Percentiles rank a stretch among this genome's conserved stretches.
phyloP scores from a whole-genome alignment of 1,139 yeast species.

The Candida sp. region DNA sequence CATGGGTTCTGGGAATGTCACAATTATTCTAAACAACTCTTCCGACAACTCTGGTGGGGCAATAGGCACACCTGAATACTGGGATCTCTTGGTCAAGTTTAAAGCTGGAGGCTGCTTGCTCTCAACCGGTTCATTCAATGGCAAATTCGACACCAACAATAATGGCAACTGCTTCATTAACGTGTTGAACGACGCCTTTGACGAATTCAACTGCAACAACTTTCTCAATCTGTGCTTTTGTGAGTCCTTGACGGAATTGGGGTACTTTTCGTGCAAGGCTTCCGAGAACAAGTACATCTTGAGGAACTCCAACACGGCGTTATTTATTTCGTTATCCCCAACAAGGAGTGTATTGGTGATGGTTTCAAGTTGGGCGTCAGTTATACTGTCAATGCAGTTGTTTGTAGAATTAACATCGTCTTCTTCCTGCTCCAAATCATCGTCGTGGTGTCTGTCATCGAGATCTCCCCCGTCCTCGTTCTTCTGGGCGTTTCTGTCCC shows the following conservation, averaged over 20 bases:
- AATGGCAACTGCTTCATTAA: constrained; percentile 64
- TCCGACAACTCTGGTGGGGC: constrained; percentile 60
- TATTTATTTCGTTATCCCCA: constrained; percentile 39
- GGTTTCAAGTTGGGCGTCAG: constrained; percentile 34
- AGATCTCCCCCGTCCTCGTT: constrained; percentile 21
- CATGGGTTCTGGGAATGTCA: constrained; percentile 79
- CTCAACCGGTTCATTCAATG: constrained; percentile 26
- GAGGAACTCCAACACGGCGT: constrained; percentile 40
- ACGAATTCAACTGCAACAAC: constrained; percentile 32
- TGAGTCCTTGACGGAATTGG: constrained; percentile 34
- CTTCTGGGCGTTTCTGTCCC: constrained; percentile 21
- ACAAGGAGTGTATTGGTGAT: constrained; percentile 35
- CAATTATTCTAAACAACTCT: constrained; percentile 62
- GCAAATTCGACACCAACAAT: constrained; percentile 49
- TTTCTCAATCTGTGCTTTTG: constrained; percentile 36
- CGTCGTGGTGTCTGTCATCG: constrained; percentile 43
- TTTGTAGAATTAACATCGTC: constrained; percentile 28
- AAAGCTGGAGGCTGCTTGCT: constrained; percentile 25
- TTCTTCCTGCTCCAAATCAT: constrained; percentile 11
- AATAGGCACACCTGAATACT: constrained; percentile 53
- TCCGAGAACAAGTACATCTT: constrained; percentile 43
- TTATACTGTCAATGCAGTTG: constrained; percentile 48
- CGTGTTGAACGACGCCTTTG: constrained; percentile 46
- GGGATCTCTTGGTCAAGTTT: constrained; percentile 38
- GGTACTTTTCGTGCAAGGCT: constrained; percentile 37